Percentiles rank a stretch among this genome's conserved stretches.
These are phyloP conservation scores for Arthroderma uncinatum DNA, from an alignment of 2,329 filamentous ascomycete genomes.

Conservation along the genomic window DNA sequence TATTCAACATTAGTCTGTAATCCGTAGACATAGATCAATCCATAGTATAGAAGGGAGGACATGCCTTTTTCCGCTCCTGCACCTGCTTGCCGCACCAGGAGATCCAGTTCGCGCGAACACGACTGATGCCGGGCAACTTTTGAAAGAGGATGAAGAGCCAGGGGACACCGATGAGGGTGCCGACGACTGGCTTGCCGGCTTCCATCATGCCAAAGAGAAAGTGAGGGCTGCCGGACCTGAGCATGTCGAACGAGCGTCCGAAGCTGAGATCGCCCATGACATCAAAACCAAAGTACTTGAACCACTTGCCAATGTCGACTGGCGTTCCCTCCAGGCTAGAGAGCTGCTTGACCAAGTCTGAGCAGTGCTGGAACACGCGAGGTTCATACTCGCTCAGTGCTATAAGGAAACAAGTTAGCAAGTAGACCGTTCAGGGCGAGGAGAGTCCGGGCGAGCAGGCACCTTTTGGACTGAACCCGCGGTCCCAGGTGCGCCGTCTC, in stretches of 20 bases:
- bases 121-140: conserved; percentile 13
- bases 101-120: conserved; percentile 12
- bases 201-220: conserved; percentile 17
- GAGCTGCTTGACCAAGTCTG: conserved; percentile 7
- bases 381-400: conserved; percentile 11
- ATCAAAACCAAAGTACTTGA: conserved; percentile 21
- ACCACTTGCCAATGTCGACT: conserved; percentile 14
- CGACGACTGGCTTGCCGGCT: conserved; percentile 15
- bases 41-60: neutral
- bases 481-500: conserved; percentile 22
- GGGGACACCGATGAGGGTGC: conserved; percentile 15
- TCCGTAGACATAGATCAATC: neutral
- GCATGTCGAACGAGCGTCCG: conserved; percentile 29
- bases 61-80: conserved; percentile 12
- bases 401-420: neutral
- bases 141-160: conserved; percentile 21
- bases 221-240: conserved; percentile 16
- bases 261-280: conserved; percentile 32
- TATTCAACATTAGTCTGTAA: neutral
- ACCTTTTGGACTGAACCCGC: conserved; percentile 24
- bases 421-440: neutral
- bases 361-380: conserved; percentile 9
- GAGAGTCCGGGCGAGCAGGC: neutral
- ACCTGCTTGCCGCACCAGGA: conserved; percentile 14
- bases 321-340: conserved; percentile 4